Evolutionary conservation across 164 flowering plant species (phyloP), one percentile per base, ranked within the genome.

Genomic region (Chloranthus sessilifolius): DNA sequence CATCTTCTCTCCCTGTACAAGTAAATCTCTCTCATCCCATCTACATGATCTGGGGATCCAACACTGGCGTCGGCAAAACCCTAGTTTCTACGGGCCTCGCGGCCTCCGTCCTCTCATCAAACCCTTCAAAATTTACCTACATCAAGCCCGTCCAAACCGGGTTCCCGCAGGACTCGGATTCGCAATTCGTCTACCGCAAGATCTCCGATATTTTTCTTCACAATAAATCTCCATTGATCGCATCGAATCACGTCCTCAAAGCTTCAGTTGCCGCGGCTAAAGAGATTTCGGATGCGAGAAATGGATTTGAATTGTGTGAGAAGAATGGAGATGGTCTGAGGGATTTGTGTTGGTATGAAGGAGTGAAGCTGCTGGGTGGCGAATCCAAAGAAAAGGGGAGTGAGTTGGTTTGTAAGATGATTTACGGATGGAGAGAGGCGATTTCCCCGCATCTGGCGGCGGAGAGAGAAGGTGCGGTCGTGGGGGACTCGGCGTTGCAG

Each of bases 61-160:
- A 86, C 75, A 92, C 97, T 33, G 74, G 79, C 49, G 71, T 88
- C 36, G 99, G 99, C 20, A 92, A 92, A 76, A 86, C 99, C 68
- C 81, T 88, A 15, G 83, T 92, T 36, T 92, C 99, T 52, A 61
- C 95, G 15, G 95, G 97, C 63, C 67, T 92, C 45, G 88, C 96
- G 34, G 55, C 82, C 26, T 68, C 80, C 37, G 61, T 79, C 12
- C 63, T 79, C 55, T 37, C 55, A 35, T 29, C 63, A 37, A 1
- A 49, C n/a, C 4, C 43, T 9, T 50, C 52, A 31, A 47, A 7
- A 3, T 63, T 64, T 7, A 20, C 59, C 39, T 92, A 88, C 73
- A 66, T 84, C 44, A 92, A 92, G 56, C 99, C 99, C 3, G 55
- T 92, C 58, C 97, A 92, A 38, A 88, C 99, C 11, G 97, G 99